Base-by-base conservation (phyloP, 2,329 filamentous ascomycete species). In the Scedosporium aurantiacum region DNA sequence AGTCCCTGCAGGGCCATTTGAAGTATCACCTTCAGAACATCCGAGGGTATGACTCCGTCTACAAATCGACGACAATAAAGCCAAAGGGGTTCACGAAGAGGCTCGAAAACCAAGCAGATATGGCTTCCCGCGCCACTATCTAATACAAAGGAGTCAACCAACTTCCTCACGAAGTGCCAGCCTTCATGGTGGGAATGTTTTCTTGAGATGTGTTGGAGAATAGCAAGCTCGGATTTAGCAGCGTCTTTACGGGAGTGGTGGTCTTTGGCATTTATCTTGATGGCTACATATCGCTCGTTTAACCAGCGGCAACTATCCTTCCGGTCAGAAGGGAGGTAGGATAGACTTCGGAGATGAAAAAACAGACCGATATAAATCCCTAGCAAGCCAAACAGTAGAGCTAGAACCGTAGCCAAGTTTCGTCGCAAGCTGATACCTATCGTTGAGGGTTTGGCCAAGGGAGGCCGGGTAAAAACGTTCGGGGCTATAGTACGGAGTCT, bases 1-100 rank as follows among this genome's bases (percentile, higher is more conserved):
- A 69, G 63, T 1, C 57, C 67, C 1, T 66, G 65, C 0, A 68
- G 54, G 6, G 64, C 66, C 63, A 66, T 67, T 45, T 63, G 67
- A 0, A 68, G 14, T 0, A 69, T 55, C 14, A 67, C 60, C 45
- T 69, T 67, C 2, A 67, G 41, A 4, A 66, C 57, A 47, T 62
- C 63, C 0, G 62, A 60, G 2, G 67, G 67, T 18, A 68, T 65
- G 0, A 68, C 63, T 1, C 59, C 60, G 6, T 47, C 66, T 1
- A 63, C 14, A 32, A 63, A 69, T 50, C 68, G 64, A 14, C 58
- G 58, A 4, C 63, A 58, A 43, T 69, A 69, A 0, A 69, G 57
- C 67, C 63, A 68, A 5, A 69, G 59, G 4, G 66, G 57, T 3
- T 68, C 63, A 1, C 63, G 67, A 4, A 69, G 59, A 6, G 66